Evolutionary conservation across 352 stramenopile species (phyloP), one percentile per base, ranked within the genome.

Genomic region (Blastocystis sp.): DNA sequence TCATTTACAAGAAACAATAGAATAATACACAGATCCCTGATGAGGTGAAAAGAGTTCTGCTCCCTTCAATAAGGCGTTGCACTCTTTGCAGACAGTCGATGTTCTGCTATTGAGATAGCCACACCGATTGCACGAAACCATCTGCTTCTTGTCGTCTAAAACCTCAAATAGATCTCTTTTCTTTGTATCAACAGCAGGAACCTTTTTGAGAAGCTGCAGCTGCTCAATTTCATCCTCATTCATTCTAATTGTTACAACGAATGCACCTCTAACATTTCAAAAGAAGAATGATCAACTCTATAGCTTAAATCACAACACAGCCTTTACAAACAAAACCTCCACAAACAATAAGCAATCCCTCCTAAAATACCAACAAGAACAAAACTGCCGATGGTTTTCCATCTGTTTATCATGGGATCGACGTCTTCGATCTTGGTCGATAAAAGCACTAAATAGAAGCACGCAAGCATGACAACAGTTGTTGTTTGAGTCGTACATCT

Each of bases 351-450:
- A 43, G 63, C 63, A 29, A 75, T 4, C 45, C 13, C 18, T 26
- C 15, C 63, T 53, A 75, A 47, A 75, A 39, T 47, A 15, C 13
- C 37, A 15, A 75, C 45, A 23, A 56, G 18, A 56, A 6, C 5
- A 18, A 8, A 62, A 37, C 34, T 7, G n/a, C 29, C 34, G n/a
- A 79, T 34, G 39, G 59, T 56, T 79, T 54, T 79, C 68, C 63
- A 75, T 26, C 26, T n/a, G 20, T 39, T 53, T 26, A 41, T 37
- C 13, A 75, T 54, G 6, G 68, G 68, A 79, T 34, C 23, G 6
- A 79, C 43, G n/a, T 79, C 68, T 79, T 79, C 68, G n/a, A 79
- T 45, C 20, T 56, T 56, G 5, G 68, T 79, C 55, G 68, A 79
- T 20, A 79, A 20, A n/a, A 79, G 34, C 68, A 79, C 68, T 79